Base-by-base conservation (phyloP, 2,329 filamentous ascomycete genomes). In the Hypoxylon sp. region DNA sequence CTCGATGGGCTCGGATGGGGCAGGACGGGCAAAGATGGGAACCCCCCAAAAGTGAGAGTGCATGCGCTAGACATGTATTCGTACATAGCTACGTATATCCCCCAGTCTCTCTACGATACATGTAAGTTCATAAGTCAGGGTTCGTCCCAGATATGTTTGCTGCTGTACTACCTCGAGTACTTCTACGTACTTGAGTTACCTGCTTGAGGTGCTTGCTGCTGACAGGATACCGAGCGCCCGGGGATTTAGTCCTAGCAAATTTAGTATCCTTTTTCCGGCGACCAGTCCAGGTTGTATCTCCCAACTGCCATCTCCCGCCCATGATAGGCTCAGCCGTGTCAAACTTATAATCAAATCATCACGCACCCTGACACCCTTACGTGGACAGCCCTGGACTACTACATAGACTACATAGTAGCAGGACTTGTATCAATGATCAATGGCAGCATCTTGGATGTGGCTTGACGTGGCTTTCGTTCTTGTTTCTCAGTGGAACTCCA, bases 21-120 rank as follows among this genome's bases (percentile, higher is more conserved):
- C 40, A 56, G n/a, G 27, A 21, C 56, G 60, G 56, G 60, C 53
- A 58, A 63, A 60, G 60, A 60, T 63, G 49, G 60, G n/a, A n/a
- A 53, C 33, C 50, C 60, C 60, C 60, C 41, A 57, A 43, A n/a
- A n/a, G n/a, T n/a, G n/a, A n/a, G n/a, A n/a, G n/a, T n/a, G n/a
- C n/a, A n/a, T n/a, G n/a, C n/a, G n/a, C n/a, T n/a, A n/a, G n/a
- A n/a, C n/a, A n/a, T n/a, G n/a, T n/a, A n/a, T n/a, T n/a, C n/a
- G n/a, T n/a, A n/a, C n/a, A n/a, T n/a, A n/a, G n/a, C n/a, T n/a
- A n/a, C n/a, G n/a, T n/a, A n/a, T n/a, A n/a, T n/a, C n/a, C n/a
- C n/a, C n/a, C n/a, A n/a, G n/a, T n/a, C n/a, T n/a, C n/a, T n/a
- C n/a, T n/a, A n/a, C n/a, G n/a, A n/a, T n/a, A n/a, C n/a, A n/a